Conservation (phyloP, 164 flowering plant species). For the Cinnamomum chago region DNA sequence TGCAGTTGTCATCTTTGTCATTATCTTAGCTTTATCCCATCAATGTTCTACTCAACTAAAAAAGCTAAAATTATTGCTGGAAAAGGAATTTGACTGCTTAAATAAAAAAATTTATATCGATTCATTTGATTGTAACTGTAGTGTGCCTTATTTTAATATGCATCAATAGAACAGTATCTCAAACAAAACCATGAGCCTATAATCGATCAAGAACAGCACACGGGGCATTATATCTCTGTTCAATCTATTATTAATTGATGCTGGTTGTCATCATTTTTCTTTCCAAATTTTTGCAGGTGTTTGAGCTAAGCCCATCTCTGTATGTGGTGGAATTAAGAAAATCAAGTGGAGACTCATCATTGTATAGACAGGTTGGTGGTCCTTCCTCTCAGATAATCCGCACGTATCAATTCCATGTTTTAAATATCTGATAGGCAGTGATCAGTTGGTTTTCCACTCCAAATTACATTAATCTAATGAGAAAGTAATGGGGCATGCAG, state of each 20-base stretch:
- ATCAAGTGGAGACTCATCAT: conserved; percentile 65
- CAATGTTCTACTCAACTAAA: no score
- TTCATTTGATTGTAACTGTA: no score
- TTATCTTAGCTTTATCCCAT: no score
- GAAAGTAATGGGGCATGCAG: conserved; percentile 36
- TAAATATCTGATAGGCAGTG: neutral
- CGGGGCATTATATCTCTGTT: neutral
- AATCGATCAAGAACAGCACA: neutral
- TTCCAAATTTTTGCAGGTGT: conserved; percentile 44
- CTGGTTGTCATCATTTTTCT: neutral
- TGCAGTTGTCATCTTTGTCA: no score
- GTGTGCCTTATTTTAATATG: neutral
- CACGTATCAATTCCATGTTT: neutral
- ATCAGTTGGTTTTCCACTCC: neutral
- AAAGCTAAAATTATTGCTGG: no score
- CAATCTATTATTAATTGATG: neutral
- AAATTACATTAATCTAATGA: neutral
- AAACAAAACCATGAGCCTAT: neutral
- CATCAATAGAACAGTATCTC: neutral
- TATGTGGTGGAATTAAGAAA: conserved; percentile 89
- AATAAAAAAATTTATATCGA: no score
- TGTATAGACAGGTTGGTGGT: conserved; percentile 69
- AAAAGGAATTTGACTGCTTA: no score
- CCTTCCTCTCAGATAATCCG: no score
- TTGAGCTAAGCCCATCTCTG: conserved; percentile 75